Conservation (phyloP, 129 eudicot genomes). For the Rutidosis leptorrhynchoides region DNA sequence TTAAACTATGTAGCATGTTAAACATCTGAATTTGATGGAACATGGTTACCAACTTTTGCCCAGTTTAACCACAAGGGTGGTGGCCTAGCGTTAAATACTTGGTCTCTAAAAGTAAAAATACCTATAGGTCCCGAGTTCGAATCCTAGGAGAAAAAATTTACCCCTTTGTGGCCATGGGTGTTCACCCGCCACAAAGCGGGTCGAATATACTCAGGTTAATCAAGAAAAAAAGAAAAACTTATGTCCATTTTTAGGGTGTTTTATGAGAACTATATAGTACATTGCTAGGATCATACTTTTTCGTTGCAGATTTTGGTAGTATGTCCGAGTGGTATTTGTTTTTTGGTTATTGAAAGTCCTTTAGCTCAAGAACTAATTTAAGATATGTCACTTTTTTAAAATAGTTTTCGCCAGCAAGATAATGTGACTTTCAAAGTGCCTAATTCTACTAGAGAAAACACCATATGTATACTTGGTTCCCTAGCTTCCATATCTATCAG, state of each 20-base stretch:
- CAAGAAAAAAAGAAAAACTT: not conserved
- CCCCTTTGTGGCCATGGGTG: no score
- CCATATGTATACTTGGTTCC: constrained; percentile 5
- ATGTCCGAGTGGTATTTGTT: not conserved
- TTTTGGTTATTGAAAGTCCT: not conserved
- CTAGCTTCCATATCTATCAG: not conserved
- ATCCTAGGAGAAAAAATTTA: no score
- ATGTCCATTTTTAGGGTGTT: constrained; percentile 5
- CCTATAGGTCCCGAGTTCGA: no score
- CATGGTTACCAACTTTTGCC: not conserved
- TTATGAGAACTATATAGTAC: constrained; percentile 4
- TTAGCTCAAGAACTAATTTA: not conserved
- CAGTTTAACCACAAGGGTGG: no score
- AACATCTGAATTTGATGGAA: not conserved
- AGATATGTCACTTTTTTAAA: constrained; percentile 16
- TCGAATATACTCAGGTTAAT: no score
- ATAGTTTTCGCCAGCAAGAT: not conserved
- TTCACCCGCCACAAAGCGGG: no score
- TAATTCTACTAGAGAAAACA: not conserved
- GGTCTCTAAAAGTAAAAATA: no score
- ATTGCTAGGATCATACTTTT: constrained; percentile 5
- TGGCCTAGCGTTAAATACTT: no score
- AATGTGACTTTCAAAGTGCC: constrained; percentile 10
- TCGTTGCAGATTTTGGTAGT: not conserved
- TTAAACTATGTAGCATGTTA: not conserved